Evolutionary conservation across 306 rosid species (phyloP).

Genomic region (Hippophae rhamnoides): DNA sequence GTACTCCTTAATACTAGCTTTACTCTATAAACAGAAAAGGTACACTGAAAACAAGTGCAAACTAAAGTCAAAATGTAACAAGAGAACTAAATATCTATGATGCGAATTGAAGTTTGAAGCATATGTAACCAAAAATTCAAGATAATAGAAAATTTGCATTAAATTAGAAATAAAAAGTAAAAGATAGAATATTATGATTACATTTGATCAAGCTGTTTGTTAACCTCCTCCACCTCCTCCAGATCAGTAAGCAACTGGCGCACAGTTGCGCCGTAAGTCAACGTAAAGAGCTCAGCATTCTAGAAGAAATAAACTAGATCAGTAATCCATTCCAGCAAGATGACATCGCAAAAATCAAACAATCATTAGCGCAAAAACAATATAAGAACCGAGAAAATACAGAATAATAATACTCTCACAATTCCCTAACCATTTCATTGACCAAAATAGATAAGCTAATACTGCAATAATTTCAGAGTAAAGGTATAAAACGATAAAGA

Average conservation of each 20-base stretch:
- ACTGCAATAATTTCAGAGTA: neutral
- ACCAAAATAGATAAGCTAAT: neutral
- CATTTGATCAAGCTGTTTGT: constrained; percentile 83
- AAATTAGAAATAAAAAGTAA: too few relatives aligned
- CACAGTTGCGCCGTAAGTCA: constrained; percentile 97
- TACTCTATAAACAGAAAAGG: too few relatives aligned
- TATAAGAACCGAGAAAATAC: neutral
- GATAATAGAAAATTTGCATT: too few relatives aligned
- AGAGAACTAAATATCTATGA: too few relatives aligned
- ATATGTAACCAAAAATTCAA: too few relatives aligned
- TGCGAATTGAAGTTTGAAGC: too few relatives aligned
- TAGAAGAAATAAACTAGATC: constrained; percentile 16
- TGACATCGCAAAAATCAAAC: neutral
- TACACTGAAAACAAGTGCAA: too few relatives aligned
- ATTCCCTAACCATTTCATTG: too few relatives aligned
- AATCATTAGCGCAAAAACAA: neutral
- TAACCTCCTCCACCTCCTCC: constrained; percentile 97
- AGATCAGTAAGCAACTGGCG: constrained; percentile 97
- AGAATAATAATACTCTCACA: neutral
- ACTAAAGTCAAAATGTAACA: too few relatives aligned
- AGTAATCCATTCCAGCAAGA: neutral
- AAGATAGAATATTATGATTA: too few relatives aligned
- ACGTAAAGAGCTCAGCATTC: constrained; percentile 92
- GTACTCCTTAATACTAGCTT: too few relatives aligned
- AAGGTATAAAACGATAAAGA: neutral